Conservation (phyloP, 306 rosid species). For the Senna siamea region DNA sequence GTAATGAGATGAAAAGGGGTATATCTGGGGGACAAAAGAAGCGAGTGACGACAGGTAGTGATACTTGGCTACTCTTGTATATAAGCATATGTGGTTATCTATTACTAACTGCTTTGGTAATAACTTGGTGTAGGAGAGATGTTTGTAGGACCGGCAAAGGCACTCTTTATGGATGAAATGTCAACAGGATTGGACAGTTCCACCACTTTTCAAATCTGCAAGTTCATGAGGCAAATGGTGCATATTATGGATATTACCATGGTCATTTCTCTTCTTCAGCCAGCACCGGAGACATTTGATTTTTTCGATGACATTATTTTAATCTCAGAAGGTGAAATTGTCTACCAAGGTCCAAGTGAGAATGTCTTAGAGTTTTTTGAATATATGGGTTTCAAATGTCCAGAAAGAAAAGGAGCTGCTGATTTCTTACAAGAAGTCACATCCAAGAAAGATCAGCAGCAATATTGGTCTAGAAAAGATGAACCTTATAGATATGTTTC, state of each 20-base stretch:
- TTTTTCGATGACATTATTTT: slow-evolving; percentile 61
- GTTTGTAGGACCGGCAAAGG: slow-evolving; percentile 90
- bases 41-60: slow-evolving; percentile 62
- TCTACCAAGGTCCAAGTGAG: slow-evolving; percentile 78
- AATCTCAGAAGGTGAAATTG: slow-evolving; percentile 75
- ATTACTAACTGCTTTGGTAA: slow-evolving; percentile 48
- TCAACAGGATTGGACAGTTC: slow-evolving; percentile 95
- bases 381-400: slow-evolving; percentile 63
- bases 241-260: slow-evolving; percentile 79
- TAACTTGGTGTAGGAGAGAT: slow-evolving; percentile 92
- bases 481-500: slow-evolving; percentile 62
- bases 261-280: slow-evolving; percentile 69
- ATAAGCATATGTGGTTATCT: neutral
- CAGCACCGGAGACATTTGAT: slow-evolving; percentile 69
- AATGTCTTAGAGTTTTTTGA: slow-evolving; percentile 69
- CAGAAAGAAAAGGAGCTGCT: slow-evolving; percentile 80
- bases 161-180: slow-evolving; percentile 83
- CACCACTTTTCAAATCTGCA: slow-evolving; percentile 83
- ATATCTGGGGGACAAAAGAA: slow-evolving; percentile 73
- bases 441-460: slow-evolving; percentile 84
- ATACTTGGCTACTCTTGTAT: neutral
- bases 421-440: slow-evolving; percentile 91
- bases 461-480: slow-evolving; percentile 62
- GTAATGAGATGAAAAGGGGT: slow-evolving; percentile 63
- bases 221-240: slow-evolving; percentile 85